These are phyloP conservation scores for Ceratocystiopsis brevicomis DNA, from an alignment of 2,329 filamentous ascomycete genomes.

Conservation along the genomic window DNA sequence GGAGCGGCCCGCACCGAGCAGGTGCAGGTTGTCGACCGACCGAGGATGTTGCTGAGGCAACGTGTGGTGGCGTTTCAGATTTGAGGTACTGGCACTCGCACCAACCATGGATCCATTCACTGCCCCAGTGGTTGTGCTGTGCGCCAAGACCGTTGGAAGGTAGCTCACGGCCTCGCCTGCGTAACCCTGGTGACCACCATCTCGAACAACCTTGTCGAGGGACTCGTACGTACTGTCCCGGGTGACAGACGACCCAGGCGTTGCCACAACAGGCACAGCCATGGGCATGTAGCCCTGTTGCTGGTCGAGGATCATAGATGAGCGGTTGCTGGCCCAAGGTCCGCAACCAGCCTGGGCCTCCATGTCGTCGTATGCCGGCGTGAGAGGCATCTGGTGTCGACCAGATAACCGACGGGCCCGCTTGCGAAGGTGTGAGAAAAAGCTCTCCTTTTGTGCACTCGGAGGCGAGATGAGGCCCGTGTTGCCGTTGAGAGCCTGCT, in stretches of 20 bases:
- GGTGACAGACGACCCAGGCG: slow-evolving; percentile 22
- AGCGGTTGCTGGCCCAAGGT: slow-evolving; percentile 73
- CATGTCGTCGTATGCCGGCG: slow-evolving; percentile 65
- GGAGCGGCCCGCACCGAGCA: slow-evolving; percentile 33
- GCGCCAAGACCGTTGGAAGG: slow-evolving; percentile 29
- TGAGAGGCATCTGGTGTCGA: slow-evolving; percentile 64
- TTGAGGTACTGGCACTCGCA: slow-evolving; percentile 11
- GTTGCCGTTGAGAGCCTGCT: slow-evolving; percentile 72
- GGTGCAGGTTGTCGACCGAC: slow-evolving; percentile 46
- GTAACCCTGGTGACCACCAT: slow-evolving; percentile 24
- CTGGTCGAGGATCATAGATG: slow-evolving; percentile 60
- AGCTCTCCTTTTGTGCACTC: slow-evolving; percentile 75
- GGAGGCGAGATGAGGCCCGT: slow-evolving; percentile 57
- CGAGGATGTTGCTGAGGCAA: slow-evolving; percentile 42
- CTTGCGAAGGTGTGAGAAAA: slow-evolving; percentile 94
- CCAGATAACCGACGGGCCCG: slow-evolving; percentile 83
- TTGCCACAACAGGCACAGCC: slow-evolving; percentile 16
- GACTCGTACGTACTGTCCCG: slow-evolving; percentile 41
- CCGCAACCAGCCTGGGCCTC: slow-evolving; percentile 86
- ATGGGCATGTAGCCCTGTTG: slow-evolving; percentile 12
- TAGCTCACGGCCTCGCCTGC: slow-evolving; percentile 11
- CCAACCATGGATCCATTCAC: slow-evolving; percentile 9
- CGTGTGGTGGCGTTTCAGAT: slow-evolving; percentile 46
- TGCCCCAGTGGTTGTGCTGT: slow-evolving; percentile 23
- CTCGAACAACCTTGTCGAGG: slow-evolving; percentile 37